Evolutionary conservation across 768 basidiomycete species (phyloP).

Genomic region (Rhizopogon vesiculosus): DNA sequence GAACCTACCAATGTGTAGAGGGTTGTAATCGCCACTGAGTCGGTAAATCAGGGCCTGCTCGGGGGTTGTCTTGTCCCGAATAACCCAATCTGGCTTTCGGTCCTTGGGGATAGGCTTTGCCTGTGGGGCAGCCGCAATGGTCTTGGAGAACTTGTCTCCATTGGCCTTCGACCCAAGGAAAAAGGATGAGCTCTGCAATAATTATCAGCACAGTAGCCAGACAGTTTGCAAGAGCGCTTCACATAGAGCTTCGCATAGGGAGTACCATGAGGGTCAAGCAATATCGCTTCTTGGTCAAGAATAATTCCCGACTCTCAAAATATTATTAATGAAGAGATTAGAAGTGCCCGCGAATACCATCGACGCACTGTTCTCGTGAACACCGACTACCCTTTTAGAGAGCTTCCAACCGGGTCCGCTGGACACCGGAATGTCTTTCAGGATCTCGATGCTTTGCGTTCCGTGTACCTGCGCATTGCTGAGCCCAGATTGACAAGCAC

Average conservation of each 20-base stretch:
- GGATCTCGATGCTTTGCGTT: no score
- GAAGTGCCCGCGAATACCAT: no score
- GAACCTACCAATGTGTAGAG: conserved; percentile 62
- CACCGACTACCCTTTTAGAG: no score
- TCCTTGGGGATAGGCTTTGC: conserved; percentile 59
- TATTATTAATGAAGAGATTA: not conserved
- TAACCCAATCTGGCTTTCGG: conserved; percentile 55
- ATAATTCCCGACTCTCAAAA: conserved; percentile 69
- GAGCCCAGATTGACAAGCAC: no score
- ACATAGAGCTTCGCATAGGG: conserved; percentile 63
- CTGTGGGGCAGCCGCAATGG: conserved; percentile 54
- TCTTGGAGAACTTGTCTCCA: conserved; percentile 59
- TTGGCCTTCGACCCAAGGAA: conserved; percentile 64
- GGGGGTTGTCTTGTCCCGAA: conserved; percentile 56
- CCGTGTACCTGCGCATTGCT: no score
- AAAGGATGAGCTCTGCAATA: conserved; percentile 55
- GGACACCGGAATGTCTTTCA: no score
- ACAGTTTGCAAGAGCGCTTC: conserved; percentile 8
- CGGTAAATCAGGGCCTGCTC: conserved; percentile 71
- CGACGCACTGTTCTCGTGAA: no score
- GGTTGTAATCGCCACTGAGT: conserved; percentile 76
- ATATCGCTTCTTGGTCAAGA: conserved; percentile 54
- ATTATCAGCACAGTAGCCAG: not conserved
- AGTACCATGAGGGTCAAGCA: conserved; percentile 58
- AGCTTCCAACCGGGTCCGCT: no score